phyloP scores from a whole-genome alignment of 2,329 filamentous ascomycete species.

The Rhexocercosporidium sp. region DNA sequence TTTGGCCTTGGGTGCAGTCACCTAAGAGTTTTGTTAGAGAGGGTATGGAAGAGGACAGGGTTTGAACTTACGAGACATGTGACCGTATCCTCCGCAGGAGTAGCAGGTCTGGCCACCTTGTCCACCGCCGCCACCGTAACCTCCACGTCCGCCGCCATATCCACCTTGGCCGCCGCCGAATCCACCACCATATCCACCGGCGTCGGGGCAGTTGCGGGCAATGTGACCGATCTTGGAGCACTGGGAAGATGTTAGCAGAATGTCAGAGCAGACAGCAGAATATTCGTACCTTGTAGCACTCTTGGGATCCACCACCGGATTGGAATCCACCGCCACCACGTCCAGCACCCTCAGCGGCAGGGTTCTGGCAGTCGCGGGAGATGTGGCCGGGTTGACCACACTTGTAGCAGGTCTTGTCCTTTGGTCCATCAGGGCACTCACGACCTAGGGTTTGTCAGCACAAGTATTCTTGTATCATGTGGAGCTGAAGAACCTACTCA shows the following conservation, averaged over 20 bases:
- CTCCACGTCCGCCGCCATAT: slow-evolving; percentile 43
- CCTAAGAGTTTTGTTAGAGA: slow-evolving; percentile 48
- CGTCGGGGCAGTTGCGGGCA: slow-evolving; percentile 84
- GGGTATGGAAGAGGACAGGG: not conserved
- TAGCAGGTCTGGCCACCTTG: slow-evolving; percentile 87
- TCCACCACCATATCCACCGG: slow-evolving; percentile 56
- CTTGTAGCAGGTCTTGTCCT: slow-evolving; percentile 84
- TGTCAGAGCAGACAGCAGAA: not conserved
- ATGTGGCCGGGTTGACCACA: slow-evolving; percentile 88
- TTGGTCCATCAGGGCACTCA: slow-evolving; percentile 87
- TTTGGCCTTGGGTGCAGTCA: slow-evolving; percentile 98
- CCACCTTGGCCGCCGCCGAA: slow-evolving; percentile 44
- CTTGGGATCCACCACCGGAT: slow-evolving; percentile 57
- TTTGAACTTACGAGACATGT: slow-evolving; percentile 80
- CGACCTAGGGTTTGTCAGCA: slow-evolving; percentile 61
- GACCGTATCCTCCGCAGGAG: slow-evolving; percentile 94
- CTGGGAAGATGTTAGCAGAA: slow-evolving; percentile 46
- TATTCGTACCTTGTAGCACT: slow-evolving; percentile 79
- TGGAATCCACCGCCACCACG: slow-evolving; percentile 38
- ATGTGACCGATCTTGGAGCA: slow-evolving; percentile 97
- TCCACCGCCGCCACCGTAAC: slow-evolving; percentile 53
- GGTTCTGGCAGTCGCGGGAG: slow-evolving; percentile 70
- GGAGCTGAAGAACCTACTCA: slow-evolving; percentile 63
- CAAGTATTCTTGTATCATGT: slow-evolving; percentile 18
- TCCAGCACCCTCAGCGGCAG: slow-evolving; percentile 40